phyloP scores from a whole-genome alignment of 73 alveolate genomes.

The Effrenium voratum region DNA sequence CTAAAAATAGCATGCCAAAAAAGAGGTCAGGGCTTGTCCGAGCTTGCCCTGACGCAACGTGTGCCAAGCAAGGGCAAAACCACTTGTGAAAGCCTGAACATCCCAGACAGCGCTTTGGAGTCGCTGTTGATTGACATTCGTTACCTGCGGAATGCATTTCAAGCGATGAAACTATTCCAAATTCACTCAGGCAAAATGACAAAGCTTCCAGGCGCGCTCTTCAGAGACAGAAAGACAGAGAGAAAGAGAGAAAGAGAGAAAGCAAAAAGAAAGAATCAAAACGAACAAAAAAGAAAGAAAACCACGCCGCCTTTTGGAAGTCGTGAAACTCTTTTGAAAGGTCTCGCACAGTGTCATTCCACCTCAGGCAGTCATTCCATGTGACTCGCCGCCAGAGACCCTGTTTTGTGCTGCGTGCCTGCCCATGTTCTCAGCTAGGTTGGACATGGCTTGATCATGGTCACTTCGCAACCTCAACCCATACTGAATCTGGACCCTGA shows the following conservation, averaged over 20 bases:
- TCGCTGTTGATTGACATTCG: slow-evolving; percentile 89
- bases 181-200: too few relatives aligned
- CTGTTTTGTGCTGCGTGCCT: slow-evolving; percentile 17
- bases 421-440: slow-evolving; percentile 86
- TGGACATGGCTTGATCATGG: slow-evolving; percentile 91
- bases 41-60: not conserved
- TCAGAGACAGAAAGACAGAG: too few relatives aligned
- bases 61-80: not conserved
- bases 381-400: not conserved
- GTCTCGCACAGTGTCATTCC: slow-evolving; percentile 94
- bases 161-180: too few relatives aligned
- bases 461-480: slow-evolving; percentile 78
- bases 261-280: not conserved
- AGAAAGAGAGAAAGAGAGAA: too few relatives aligned
- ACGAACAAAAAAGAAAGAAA: not conserved
- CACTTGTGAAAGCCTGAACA: slow-evolving; percentile 29
- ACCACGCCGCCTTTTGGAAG: slow-evolving; percentile 73
- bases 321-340: slow-evolving; percentile 91
- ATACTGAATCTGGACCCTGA: not conserved
- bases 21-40: not conserved
- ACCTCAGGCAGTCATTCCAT: slow-evolving; percentile 6
- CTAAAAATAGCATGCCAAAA: not conserved
- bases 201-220: too few relatives aligned
- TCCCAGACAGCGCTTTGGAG: slow-evolving; percentile 93
- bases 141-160: slow-evolving; percentile 53